Percentiles rank a stretch among this genome's conserved stretches.
Conservation (phyloP, 2,329 filamentous ascomycete genomes). For the Diplodia corticola region DNA sequence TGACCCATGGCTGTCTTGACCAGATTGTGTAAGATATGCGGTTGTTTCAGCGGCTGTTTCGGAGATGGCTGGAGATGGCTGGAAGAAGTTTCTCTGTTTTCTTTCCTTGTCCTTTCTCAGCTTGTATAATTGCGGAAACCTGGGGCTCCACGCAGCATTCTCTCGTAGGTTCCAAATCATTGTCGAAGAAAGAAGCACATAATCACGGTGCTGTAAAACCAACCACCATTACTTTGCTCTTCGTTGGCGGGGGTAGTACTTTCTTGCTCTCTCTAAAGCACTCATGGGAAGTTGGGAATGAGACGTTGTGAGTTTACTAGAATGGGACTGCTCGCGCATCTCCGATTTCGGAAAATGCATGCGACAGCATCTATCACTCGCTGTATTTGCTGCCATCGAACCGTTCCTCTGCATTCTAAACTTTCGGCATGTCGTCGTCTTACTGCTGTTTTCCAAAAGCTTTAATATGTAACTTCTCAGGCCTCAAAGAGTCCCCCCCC, state of each 20-base stretch:
- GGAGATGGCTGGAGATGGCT: background rate
- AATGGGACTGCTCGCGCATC: constrained; percentile 21
- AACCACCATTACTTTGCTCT: background rate
- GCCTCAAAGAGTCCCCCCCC: background rate
- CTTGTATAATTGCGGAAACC: constrained; percentile 16
- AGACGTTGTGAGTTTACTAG: constrained; percentile 13
- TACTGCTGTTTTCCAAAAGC: background rate
- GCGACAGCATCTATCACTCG: constrained; percentile 13
- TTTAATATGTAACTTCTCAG: background rate
- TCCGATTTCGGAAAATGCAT: constrained; percentile 17
- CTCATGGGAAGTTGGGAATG: background rate
- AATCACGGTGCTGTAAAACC: constrained; percentile 11
- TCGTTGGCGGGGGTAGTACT: background rate
- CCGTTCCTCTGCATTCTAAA: background rate
- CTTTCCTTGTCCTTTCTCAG: constrained; percentile 12
- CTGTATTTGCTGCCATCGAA: background rate
- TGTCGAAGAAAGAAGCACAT: constrained; percentile 18
- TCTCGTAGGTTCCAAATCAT: constrained; percentile 1
- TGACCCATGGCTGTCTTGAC: background rate
- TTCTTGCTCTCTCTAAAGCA: background rate
- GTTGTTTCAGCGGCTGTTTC: background rate
- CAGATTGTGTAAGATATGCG: constrained; percentile 24
- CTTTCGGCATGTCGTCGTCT: constrained; percentile 16
- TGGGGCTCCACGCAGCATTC: background rate
- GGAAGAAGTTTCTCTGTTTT: background rate